phyloP scores from a whole-genome alignment of 768 basidiomycete species.

The Pulveroboletus sp. region DNA sequence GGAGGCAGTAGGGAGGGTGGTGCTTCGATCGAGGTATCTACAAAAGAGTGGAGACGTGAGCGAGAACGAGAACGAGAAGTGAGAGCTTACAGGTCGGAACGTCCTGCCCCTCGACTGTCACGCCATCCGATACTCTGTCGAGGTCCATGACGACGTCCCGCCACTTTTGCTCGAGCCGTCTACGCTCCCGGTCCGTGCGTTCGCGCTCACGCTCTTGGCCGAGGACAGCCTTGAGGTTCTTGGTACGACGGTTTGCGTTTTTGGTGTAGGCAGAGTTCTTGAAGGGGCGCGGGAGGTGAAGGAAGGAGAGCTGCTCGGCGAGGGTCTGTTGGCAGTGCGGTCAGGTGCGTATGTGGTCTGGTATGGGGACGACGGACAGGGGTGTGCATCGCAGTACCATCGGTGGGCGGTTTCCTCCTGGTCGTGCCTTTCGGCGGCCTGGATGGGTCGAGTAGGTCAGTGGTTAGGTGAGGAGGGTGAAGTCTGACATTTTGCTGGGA shows the following conservation, averaged over 20 bases:
- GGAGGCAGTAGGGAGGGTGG: constrained; percentile 78
- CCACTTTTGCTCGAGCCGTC: constrained; percentile 47
- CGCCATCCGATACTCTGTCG: constrained; percentile 32
- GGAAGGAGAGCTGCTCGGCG: constrained; percentile 69
- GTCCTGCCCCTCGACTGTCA: constrained; percentile 46
- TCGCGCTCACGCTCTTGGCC: constrained; percentile 77
- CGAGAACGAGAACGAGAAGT: background rate
- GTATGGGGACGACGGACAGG: constrained; percentile 14
- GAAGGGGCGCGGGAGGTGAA: constrained; percentile 68
- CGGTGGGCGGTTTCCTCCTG: constrained; percentile 12
- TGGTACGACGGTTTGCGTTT: constrained; percentile 66
- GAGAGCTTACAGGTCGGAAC: constrained; percentile 59
- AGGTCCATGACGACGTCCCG: constrained; percentile 47
- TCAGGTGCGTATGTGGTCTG: background rate
- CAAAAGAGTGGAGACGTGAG: background rate
- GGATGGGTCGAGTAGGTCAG: background rate
- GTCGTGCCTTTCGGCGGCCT: constrained; percentile 30
- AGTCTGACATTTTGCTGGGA: background rate
- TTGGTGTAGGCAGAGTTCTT: constrained; percentile 70
- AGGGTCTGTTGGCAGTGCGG: constrained; percentile 46
- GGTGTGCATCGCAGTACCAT: constrained; percentile 7
- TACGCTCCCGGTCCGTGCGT: constrained; percentile 57
- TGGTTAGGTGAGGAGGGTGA: background rate
- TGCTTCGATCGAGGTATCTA: constrained; percentile 79
- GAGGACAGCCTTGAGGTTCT: constrained; percentile 75